phyloP scores from a whole-genome alignment of 176 grass and related monocot species.

The Bromus sterilis region DNA sequence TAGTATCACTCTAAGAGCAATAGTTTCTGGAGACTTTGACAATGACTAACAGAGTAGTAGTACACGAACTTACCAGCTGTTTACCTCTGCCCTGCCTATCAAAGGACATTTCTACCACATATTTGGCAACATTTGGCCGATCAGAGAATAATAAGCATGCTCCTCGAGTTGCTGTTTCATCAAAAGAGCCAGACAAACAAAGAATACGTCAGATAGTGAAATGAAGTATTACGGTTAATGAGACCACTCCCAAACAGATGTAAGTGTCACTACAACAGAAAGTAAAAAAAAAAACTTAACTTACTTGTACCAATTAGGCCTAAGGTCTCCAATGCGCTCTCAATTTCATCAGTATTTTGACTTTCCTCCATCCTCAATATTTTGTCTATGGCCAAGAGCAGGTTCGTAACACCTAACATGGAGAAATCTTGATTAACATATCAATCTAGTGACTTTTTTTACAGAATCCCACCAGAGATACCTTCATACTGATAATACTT shows the following conservation, averaged over 20 bases:
- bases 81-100: slow-evolving; percentile 60
- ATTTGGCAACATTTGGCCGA: slow-evolving; percentile 36
- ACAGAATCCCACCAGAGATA: background rate
- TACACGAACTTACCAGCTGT: slow-evolving; percentile 55
- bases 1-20: background rate
- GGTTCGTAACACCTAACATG: slow-evolving; percentile 47
- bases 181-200: slow-evolving; percentile 18
- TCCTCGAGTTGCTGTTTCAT: slow-evolving; percentile 54
- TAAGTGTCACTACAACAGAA: background rate
- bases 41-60: background rate
- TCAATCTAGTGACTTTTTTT: background rate
- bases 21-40: background rate
- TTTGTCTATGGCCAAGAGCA: slow-evolving; percentile 58
- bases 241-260: background rate
- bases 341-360: slow-evolving; percentile 67
- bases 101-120: slow-evolving; percentile 65
- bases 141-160: slow-evolving; percentile 59
- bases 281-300: slow-evolving; percentile 8
- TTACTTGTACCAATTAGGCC: slow-evolving; percentile 88
- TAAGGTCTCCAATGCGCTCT: slow-evolving; percentile 73
- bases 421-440: slow-evolving; percentile 13
- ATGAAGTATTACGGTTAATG: background rate
- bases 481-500: background rate
- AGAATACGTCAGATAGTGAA: slow-evolving; percentile 1
- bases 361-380: slow-evolving; percentile 46